phyloP scores from a whole-genome alignment of 345 rosid genomes.

The Rhizophora mangle region DNA sequence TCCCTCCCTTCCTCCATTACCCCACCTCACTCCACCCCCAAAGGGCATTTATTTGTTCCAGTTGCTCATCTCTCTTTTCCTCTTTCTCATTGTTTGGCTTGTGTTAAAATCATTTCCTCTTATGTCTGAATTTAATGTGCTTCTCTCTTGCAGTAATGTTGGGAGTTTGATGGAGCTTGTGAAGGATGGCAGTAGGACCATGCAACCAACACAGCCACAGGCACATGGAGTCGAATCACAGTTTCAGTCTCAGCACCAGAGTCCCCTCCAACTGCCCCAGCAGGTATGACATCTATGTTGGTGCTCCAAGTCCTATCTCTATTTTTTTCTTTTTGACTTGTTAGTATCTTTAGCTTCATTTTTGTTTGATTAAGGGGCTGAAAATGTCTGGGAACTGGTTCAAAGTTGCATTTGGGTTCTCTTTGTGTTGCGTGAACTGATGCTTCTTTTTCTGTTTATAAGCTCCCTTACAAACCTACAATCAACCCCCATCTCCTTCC shows the following conservation, averaged over 20 bases:
- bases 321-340: background rate
- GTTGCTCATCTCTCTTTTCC: background rate
- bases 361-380: background rate
- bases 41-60: background rate
- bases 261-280: slow-evolving; percentile 53
- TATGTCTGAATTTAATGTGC: slow-evolving; percentile 17
- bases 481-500: no score
- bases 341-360: background rate
- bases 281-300: slow-evolving; percentile 47
- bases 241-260: slow-evolving; percentile 66
- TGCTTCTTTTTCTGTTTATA: background rate
- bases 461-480: background rate
- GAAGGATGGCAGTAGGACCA: slow-evolving; percentile 59
- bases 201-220: slow-evolving; percentile 61
- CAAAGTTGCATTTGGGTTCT: background rate
- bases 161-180: slow-evolving; percentile 68
- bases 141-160: slow-evolving; percentile 44
- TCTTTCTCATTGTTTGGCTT: background rate
- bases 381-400: background rate
- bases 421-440: background rate
- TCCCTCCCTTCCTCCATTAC: no score
- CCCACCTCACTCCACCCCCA: no score
- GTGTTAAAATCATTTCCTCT: background rate
- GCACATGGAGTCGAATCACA: slow-evolving; percentile 56
- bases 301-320: background rate